Conservation (phyloP, 176 grass and related monocot genomes). For the Tuctoria greenei region DNA sequence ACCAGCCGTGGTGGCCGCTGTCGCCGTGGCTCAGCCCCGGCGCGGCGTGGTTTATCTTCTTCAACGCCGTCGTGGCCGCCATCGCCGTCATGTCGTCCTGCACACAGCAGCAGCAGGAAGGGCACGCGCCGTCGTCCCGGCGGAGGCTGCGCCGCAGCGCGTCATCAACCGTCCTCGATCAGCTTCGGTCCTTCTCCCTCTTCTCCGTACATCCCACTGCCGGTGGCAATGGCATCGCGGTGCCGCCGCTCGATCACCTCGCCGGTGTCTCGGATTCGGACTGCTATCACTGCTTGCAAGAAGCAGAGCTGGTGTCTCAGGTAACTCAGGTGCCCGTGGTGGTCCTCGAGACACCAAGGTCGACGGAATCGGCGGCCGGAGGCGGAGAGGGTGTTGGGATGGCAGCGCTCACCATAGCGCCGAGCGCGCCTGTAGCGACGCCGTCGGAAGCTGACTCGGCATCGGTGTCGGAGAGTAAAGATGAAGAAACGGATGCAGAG, state of each 20-base stretch:
- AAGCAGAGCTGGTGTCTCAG: background rate
- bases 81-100: conserved; percentile 24
- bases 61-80: conserved; percentile 35
- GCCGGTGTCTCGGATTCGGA: background rate
- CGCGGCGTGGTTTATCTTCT: conserved; percentile 38
- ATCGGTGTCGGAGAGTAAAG: background rate
- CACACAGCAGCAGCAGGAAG: background rate
- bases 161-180: conserved; percentile 31
- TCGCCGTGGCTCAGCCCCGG: conserved; percentile 33
- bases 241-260: background rate
- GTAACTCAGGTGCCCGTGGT: background rate
- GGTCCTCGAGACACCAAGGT: background rate
- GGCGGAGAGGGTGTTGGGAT: background rate
- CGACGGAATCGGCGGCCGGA: background rate
- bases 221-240: background rate
- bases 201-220: background rate
- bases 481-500: background rate
- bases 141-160: conserved; percentile 35
- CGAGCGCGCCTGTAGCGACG: background rate
- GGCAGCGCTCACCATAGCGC: background rate
- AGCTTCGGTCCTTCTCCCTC: conserved; percentile 16
- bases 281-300: background rate
- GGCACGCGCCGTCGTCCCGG: background rate
- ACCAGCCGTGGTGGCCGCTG: background rate
- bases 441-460: background rate